Conservation (phyloP, 768 basidiomycete genomes). For the Lyophyllum atratum region DNA sequence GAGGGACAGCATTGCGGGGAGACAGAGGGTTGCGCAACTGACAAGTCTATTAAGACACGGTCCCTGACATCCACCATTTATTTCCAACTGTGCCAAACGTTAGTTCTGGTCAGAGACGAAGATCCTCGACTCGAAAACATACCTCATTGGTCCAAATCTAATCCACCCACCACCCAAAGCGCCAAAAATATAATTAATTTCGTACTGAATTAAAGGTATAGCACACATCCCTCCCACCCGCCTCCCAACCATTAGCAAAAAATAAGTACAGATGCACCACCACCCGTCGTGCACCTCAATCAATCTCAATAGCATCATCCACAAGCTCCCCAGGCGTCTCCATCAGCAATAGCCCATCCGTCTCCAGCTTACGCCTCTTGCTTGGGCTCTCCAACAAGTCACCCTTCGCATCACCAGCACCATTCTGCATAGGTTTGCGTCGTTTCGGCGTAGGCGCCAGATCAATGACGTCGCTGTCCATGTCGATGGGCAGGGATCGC, state of each 20-base stretch:
- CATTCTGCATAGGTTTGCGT: constrained; percentile 26
- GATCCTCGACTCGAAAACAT: background rate
- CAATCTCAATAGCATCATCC: constrained; percentile 61
- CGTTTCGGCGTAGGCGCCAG: constrained; percentile 63
- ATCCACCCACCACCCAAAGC: background rate
- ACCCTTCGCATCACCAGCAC: constrained; percentile 16
- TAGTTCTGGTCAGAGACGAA: background rate
- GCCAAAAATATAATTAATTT: background rate
- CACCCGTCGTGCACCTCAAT: constrained; percentile 16
- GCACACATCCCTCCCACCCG: background rate
- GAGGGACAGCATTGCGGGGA: background rate
- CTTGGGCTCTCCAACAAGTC: constrained; percentile 48
- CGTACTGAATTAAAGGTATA: background rate
- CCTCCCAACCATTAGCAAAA: background rate
- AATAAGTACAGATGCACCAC: background rate
- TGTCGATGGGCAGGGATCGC: constrained; percentile 56
- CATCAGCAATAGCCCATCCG: constrained; percentile 73
- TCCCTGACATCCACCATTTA: background rate
- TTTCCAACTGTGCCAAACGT: background rate
- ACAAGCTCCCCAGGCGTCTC: constrained; percentile 58
- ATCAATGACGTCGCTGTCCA: constrained; percentile 54
- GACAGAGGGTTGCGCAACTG: background rate
- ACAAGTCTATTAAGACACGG: background rate
- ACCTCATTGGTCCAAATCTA: background rate
- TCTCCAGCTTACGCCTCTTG: constrained; percentile 66